Evolutionary conservation across 1,139 yeast genomes (phyloP).

Genomic region (Nakaseomyces kungkrabaensis): DNA sequence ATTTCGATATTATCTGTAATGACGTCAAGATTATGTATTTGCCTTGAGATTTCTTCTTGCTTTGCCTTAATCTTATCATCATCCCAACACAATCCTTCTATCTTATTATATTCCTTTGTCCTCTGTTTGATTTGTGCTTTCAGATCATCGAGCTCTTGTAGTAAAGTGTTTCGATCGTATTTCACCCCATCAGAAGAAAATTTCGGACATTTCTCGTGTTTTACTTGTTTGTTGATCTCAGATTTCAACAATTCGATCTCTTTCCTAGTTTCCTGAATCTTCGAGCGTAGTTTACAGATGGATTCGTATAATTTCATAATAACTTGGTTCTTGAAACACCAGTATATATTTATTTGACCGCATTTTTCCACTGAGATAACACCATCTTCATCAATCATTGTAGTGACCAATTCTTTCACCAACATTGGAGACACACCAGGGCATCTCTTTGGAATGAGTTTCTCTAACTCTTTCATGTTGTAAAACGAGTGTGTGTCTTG

Average conservation of each 20-base stretch:
- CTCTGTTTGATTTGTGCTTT: background rate
- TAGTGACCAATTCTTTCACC: constrained; percentile 39
- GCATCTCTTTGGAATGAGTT: constrained; percentile 35
- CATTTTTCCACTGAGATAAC: constrained; percentile 43
- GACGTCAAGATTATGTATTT: constrained; percentile 9
- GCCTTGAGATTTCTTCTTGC: constrained; percentile 4
- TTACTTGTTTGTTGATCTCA: background rate
- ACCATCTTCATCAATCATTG: constrained; percentile 38
- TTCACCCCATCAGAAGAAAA: background rate
- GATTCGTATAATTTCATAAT: constrained; percentile 22
- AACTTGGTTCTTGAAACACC: constrained; percentile 41
- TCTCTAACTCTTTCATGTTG: constrained; percentile 44
- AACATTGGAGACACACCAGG: constrained; percentile 40
- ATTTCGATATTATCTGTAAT: constrained; percentile 25
- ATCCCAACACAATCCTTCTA: constrained; percentile 14
- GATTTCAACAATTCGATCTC: background rate
- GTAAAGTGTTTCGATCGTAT: background rate
- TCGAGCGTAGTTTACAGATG: background rate
- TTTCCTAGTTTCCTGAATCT: background rate
- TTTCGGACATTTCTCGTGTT: background rate
- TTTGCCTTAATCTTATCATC: constrained; percentile 9
- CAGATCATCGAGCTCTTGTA: constrained; percentile 7
- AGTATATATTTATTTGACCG: constrained; percentile 44
- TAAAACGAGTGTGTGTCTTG: constrained; percentile 34
- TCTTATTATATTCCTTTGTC: background rate